Base-by-base conservation (phyloP, 2,329 filamentous ascomycete genomes). In the Diaporthe eres region DNA sequence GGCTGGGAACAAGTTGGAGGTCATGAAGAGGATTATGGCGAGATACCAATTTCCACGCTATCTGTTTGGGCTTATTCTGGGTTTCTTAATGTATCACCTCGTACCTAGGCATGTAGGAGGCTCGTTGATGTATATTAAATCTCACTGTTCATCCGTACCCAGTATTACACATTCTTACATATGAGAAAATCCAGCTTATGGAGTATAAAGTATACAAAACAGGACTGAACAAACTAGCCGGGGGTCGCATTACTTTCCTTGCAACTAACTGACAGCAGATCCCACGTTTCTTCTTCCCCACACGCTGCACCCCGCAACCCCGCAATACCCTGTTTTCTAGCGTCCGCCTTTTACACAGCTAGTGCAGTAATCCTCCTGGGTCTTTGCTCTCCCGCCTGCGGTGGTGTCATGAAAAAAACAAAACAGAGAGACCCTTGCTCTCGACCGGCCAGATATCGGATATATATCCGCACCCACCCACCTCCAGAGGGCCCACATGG, bases 271-370 rank as follows among this genome's bases (percentile, higher is more conserved):
- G n/a, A 53, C n/a, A 25, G 58, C 57, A 15, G 6, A 60, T 60
- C 34, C n/a, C 13, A 25, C 58, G 19, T 68, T 53, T 22, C 22
- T 53, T 22, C 22, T 53, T 28, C 65, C 65, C 31, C 65, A 53
- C 34, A 19, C 12, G 1, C 31, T 28, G 22, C 63, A 28, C 65
- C 47, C 47, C 22, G 47, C 31, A 31, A 53, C 44, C 63, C 63
- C 63, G 63, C 63, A 68, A 37, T 7, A 53, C 63, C 63, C 31
- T 68, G 63, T 68, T 53, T 39, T 15, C 5, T 49, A 25, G 63
- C 47, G 22, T 31, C 5, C 31, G 5, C 31, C 31, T 31, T 31
- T 31, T 31, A 31, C 28, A 31, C 47, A 53, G 31, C 47, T 53
- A 68, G 31, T 68, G 47, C 13, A 19, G 22, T 25, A 51, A 68